Percentiles rank a stretch among this genome's conserved stretches.
Evolutionary conservation across 2,329 filamentous ascomycete species (phyloP).

Genomic region (Leptosphaerulina australis): DNA sequence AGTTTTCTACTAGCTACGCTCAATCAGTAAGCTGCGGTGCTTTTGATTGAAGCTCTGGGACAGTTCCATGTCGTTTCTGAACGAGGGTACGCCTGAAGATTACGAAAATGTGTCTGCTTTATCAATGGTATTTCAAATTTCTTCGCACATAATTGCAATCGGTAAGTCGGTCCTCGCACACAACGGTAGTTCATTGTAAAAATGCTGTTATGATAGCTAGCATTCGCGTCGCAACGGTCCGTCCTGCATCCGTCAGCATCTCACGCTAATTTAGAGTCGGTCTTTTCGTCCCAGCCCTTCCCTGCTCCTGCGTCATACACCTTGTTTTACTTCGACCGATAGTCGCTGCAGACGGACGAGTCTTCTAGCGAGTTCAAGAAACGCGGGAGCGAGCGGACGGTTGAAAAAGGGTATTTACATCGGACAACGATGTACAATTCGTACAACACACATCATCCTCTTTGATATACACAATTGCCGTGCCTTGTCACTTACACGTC

Average conservation of each 20-base stretch:
- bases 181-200: neutral
- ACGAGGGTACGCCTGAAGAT: too few relatives aligned
- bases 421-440: slow-evolving; percentile 4
- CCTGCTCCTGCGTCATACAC: neutral
- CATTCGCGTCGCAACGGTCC: neutral
- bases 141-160: neutral
- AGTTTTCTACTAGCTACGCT: too few relatives aligned
- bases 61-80: too few relatives aligned
- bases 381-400: slow-evolving; percentile 5
- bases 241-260: neutral
- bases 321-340: slow-evolving; percentile 5
- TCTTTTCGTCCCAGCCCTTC: neutral
- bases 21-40: too few relatives aligned
- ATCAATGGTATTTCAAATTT: neutral
- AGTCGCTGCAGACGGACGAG: neutral
- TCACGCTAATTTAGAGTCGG: neutral
- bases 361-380: neutral
- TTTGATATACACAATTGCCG: neutral
- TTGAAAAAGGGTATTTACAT: neutral
- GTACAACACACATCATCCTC: slow-evolving; percentile 1
- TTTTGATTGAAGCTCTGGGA: too few relatives aligned
- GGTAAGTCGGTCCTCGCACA: neutral
- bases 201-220: neutral
- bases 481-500: slow-evolving; percentile 4
- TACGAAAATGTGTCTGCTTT: neutral